phyloP scores from a whole-genome alignment of 306 rosid genomes.

The Trifolium dubium region DNA sequence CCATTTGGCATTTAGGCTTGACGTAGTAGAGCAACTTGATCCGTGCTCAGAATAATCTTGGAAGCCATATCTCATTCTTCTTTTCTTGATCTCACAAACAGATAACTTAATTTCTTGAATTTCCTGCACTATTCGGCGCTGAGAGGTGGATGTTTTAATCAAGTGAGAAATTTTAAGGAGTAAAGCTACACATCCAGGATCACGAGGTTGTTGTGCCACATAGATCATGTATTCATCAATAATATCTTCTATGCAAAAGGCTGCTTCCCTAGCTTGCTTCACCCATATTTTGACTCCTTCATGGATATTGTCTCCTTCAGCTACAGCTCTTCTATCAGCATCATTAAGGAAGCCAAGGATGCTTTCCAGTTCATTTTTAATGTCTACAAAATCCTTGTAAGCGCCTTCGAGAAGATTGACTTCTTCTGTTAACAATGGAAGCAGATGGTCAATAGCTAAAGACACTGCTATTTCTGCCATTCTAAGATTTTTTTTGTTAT shows the following conservation, averaged over 20 bases:
- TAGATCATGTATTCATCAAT: background rate
- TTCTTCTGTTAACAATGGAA: background rate
- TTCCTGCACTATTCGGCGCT: background rate
- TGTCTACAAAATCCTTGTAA: background rate
- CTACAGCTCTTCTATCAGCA: background rate
- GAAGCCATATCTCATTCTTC: background rate
- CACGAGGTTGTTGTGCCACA: background rate
- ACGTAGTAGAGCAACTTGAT: background rate
- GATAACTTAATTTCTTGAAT: background rate
- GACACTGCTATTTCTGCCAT: background rate
- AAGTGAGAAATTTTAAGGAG: background rate
- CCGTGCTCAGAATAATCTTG: background rate
- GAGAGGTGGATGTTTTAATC: background rate
- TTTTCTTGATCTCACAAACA: background rate
- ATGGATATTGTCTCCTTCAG: background rate
- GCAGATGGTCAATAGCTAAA: background rate
- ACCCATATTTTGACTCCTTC: background rate
- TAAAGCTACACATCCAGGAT: background rate
- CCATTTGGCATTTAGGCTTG: background rate
- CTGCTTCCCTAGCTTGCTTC: background rate
- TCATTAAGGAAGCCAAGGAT: background rate
- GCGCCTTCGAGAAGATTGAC: background rate
- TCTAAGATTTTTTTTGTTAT: background rate
- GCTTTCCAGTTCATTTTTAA: background rate
- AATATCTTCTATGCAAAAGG: conserved; percentile 6